These are phyloP conservation scores for Acacia acuminata DNA, from an alignment of 306 rosid species.

Conservation along the genomic window DNA sequence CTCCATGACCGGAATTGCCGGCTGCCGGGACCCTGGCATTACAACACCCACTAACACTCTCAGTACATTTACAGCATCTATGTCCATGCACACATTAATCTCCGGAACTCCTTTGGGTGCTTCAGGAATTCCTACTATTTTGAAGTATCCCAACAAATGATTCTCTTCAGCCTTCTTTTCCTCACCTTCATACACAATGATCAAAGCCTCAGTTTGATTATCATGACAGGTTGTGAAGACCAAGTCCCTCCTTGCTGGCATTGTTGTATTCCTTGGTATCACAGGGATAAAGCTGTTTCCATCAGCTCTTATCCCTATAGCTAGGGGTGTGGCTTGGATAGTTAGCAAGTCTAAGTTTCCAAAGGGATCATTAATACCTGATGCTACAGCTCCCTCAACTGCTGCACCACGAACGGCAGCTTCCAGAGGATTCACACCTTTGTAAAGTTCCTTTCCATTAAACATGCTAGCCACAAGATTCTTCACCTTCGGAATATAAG, in stretches of 20 bases:
- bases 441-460: slow-evolving; percentile 53
- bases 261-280: slow-evolving; percentile 72
- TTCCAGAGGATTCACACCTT: slow-evolving; percentile 72
- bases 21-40: slow-evolving; percentile 57
- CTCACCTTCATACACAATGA: slow-evolving; percentile 81
- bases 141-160: slow-evolving; percentile 79
- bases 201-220: slow-evolving; percentile 73
- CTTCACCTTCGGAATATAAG: slow-evolving; percentile 71
- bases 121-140: slow-evolving; percentile 70
- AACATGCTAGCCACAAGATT: slow-evolving; percentile 43
- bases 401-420: slow-evolving; percentile 90
- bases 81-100: slow-evolving; percentile 79
- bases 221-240: slow-evolving; percentile 72
- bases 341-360: slow-evolving; percentile 78
- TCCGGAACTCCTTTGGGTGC: slow-evolving; percentile 71
- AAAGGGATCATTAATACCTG: slow-evolving; percentile 74
- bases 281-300: slow-evolving; percentile 66
- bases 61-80: slow-evolving; percentile 66
- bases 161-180: slow-evolving; percentile 59
- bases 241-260: slow-evolving; percentile 72
- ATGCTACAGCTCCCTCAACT: slow-evolving; percentile 83
- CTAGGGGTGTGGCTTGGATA: slow-evolving; percentile 79
- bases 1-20: slow-evolving; percentile 68
- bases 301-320: slow-evolving; percentile 78
- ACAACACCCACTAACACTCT: slow-evolving; percentile 65